These are phyloP conservation scores for Nicotiana undulata DNA, from an alignment of 257 asterid genomes.

Conservation along the genomic window DNA sequence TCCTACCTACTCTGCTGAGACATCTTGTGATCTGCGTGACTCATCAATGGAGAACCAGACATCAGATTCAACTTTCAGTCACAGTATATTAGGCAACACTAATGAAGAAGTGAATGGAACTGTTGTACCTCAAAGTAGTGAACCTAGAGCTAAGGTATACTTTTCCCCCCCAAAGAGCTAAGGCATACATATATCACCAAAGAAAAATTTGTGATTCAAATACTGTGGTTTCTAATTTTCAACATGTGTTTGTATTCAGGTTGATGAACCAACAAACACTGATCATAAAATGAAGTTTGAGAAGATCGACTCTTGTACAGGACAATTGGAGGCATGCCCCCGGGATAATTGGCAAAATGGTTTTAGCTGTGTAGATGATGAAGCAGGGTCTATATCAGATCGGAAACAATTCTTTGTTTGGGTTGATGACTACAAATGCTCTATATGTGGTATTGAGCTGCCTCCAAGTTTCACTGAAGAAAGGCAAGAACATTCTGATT, in stretches of 20 bases:
- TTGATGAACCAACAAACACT: conserved; percentile 14
- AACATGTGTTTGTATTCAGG: conserved; percentile 24
- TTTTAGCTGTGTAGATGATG: conserved; percentile 11
- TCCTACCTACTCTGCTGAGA: conserved; percentile 24
- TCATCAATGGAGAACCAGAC: conserved; percentile 18
- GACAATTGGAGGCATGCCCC: conserved; percentile 21
- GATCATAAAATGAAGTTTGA: conserved; percentile 7
- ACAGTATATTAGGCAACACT: conserved; percentile 8
- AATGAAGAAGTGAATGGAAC: conserved; percentile 21
- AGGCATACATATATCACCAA: neutral
- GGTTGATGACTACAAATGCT: conserved; percentile 76
- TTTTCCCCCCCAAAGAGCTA: neutral
- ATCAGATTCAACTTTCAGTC: conserved; percentile 22
- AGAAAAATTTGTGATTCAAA: neutral
- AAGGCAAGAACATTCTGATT: conserved; percentile 89
- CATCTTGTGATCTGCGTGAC: conserved; percentile 28
- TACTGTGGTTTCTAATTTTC: neutral
- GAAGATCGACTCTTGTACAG: conserved; percentile 18
- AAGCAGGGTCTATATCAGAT: conserved; percentile 26
- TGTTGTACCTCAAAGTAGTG: conserved; percentile 16
- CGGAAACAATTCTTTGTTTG: conserved; percentile 33
- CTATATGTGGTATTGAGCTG: conserved; percentile 69
- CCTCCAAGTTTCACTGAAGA: conserved; percentile 78
- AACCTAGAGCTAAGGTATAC: conserved; percentile 27
- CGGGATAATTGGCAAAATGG: conserved; percentile 6